These are phyloP conservation scores for Trametes cubensis DNA, from an alignment of 768 basidiomycete species.

Conservation along the genomic window DNA sequence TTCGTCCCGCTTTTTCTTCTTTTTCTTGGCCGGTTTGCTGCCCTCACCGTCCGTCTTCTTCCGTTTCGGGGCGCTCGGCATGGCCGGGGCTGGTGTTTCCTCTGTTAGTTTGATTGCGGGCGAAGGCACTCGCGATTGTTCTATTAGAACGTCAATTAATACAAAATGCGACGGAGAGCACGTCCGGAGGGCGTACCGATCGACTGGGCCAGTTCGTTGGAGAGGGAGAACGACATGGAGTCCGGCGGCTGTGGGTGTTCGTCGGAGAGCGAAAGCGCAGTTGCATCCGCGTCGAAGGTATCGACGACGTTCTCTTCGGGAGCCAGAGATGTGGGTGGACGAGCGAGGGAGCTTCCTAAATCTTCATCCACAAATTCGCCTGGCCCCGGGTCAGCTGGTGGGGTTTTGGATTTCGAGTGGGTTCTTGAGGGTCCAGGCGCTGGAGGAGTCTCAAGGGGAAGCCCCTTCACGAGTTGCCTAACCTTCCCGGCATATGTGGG, in stretches of 20 bases:
- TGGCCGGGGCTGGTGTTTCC: neutral
- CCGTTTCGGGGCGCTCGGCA: conserved; percentile 18
- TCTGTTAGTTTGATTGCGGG: neutral
- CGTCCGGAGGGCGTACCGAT: conserved; percentile 5
- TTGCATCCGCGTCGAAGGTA: conserved; percentile 10
- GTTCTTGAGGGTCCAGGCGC: neutral
- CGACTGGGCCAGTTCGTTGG: conserved; percentile 9
- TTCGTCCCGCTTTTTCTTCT: conserved; percentile 52
- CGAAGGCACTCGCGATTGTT: neutral
- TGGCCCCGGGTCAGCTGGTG: neutral
- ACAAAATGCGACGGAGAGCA: neutral
- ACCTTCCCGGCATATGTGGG: conserved; percentile 1
- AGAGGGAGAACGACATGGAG: conserved; percentile 13
- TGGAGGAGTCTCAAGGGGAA: neutral
- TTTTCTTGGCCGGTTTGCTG: conserved; percentile 38
- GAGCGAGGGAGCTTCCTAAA: conserved; percentile 19
- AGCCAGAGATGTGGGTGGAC: neutral
- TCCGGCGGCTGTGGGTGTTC: neutral
- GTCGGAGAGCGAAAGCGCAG: neutral
- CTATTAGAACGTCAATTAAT: neutral
- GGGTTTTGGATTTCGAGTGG: neutral
- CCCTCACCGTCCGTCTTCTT: conserved; percentile 17
- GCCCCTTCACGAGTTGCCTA: neutral
- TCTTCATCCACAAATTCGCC: conserved; percentile 25
- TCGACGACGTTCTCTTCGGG: conserved; percentile 4